Evolutionary conservation across 306 rosid species (phyloP), one percentile per base, ranked within the genome.

Genomic region (Lablab purpureus): DNA sequence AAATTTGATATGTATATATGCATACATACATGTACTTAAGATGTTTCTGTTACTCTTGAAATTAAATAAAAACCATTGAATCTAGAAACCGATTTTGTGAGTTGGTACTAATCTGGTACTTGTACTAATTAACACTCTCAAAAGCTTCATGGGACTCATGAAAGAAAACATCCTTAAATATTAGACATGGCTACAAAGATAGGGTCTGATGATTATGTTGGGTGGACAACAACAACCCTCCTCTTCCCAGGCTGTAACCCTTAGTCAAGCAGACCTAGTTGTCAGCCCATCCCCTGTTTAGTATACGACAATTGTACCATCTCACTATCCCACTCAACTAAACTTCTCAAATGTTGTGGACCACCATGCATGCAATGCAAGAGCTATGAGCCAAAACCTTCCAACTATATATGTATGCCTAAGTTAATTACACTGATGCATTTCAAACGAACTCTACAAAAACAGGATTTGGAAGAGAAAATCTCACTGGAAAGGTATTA

Each of bases 201-300:
- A 66, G 45, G 71, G 71, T 50, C 28, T 74, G 2, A 47, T 52
- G 77, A 69, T 14, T 81, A 80, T 79, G 89, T 76, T 87, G 62
- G 67, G 62, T 12, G 23, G 78, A 82, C 88, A 86, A 67, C 3
- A 67, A 49, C 64, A 66, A 27, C 62, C 79, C 19, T 47, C 41
- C 63, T 78, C 59, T 76, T 62, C 60, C 75, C 75, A 79, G 78
- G 80, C 59, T 86, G 87, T 74, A 76, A 75, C 86, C 87, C 86
- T 64, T 83, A 60, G 74, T 70, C 32, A 58, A 80, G 80, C 83
- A 83, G 13, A 49, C 81, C 64, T 71, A 76, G 87, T 71, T 80
- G 86, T 83, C 75, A 70, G 17, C 62, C 80, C 85, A 74, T 73
- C 74, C 54, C 30, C 21, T 85, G 75, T 41, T 73, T 51, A 23